phyloP scores from a whole-genome alignment of 2,329 filamentous ascomycete genomes.

The Diaporthe eres region DNA sequence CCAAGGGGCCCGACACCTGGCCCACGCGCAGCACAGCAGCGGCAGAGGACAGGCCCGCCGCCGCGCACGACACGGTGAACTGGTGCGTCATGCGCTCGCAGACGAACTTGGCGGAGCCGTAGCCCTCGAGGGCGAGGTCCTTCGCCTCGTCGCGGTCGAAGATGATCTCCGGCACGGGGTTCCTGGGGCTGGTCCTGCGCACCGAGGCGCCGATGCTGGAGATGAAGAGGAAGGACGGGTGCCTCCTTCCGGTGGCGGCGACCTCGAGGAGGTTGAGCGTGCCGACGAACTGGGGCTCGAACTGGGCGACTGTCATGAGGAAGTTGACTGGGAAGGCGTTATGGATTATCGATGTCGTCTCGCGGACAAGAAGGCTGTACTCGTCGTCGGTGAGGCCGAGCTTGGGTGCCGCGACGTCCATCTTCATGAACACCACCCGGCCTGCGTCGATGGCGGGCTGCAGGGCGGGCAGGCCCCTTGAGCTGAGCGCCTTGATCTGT shows the following conservation, averaged over 20 bases:
- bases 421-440: slow-evolving; percentile 30
- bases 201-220: slow-evolving; percentile 48
- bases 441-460: slow-evolving; percentile 30
- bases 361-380: slow-evolving; percentile 47
- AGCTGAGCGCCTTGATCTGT: slow-evolving; percentile 24
- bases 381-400: slow-evolving; percentile 54
- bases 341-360: slow-evolving; percentile 60
- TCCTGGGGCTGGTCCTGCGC: slow-evolving; percentile 32
- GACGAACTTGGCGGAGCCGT: slow-evolving; percentile 49
- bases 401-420: slow-evolving; percentile 53
- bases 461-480: slow-evolving; percentile 31
- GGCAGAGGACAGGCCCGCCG: slow-evolving; percentile 37
- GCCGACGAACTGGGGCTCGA: slow-evolving; percentile 60
- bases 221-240: slow-evolving; percentile 45
- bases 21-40: slow-evolving; percentile 45
- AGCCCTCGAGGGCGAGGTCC: slow-evolving; percentile 46
- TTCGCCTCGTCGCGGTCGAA: slow-evolving; percentile 39
- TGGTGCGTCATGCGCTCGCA: slow-evolving; percentile 47
- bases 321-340: slow-evolving; percentile 67
- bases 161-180: slow-evolving; percentile 45
- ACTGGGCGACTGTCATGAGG: slow-evolving; percentile 60
- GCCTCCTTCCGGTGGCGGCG: slow-evolving; percentile 44
- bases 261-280: slow-evolving; percentile 57
- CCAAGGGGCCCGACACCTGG: slow-evolving; percentile 48
- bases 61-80: slow-evolving; percentile 41